A percentile compares a stretch with the other conserved stretches of the same genome.
These are phyloP conservation scores for Isabelozyma rhagii DNA, from an alignment of 805 yeast genomes.

Conservation along the genomic window DNA sequence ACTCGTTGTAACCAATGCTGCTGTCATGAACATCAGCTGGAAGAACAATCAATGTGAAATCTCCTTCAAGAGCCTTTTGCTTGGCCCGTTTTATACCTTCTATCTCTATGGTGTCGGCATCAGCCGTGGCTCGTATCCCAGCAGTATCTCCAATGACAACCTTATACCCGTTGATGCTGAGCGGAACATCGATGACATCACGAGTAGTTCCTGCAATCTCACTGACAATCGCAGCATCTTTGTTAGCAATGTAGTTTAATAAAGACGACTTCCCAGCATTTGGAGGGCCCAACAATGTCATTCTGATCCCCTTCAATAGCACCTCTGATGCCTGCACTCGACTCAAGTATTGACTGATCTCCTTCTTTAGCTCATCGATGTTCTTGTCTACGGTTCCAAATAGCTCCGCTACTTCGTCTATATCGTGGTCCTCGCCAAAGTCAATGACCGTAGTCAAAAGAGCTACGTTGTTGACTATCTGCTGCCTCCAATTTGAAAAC, in stretches of 20 bases:
- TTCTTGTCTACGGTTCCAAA: conserved; percentile 47
- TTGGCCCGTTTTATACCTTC: conserved; percentile 84
- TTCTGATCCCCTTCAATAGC: conserved; percentile 65
- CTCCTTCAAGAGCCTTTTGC: conserved; percentile 54
- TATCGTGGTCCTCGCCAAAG: conserved; percentile 90
- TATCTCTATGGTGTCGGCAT: conserved; percentile 58
- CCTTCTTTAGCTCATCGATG: conserved; percentile 39
- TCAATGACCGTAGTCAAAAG: conserved; percentile 84
- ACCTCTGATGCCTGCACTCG: conserved; percentile 59
- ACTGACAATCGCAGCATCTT: conserved; percentile 89
- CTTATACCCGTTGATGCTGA: conserved; percentile 82
- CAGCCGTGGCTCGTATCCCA: conserved; percentile 59
- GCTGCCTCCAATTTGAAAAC: conserved; percentile 65
- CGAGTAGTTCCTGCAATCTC: conserved; percentile 92
- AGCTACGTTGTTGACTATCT: conserved; percentile 65
- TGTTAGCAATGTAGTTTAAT: conserved; percentile 68
- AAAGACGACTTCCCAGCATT: conserved; percentile 95
- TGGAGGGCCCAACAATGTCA: conserved; percentile 84
- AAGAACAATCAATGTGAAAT: conserved; percentile 64
- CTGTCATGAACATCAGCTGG: conserved; percentile 38
- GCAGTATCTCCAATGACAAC: conserved; percentile 90
- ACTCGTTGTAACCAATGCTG: conserved; percentile 26
- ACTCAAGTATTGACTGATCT: conserved; percentile 42
- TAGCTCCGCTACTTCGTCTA: conserved; percentile 58
- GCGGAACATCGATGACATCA: conserved; percentile 76